Base-by-base conservation (phyloP, 768 basidiomycete species). In the Strobilomyces confusus region DNA sequence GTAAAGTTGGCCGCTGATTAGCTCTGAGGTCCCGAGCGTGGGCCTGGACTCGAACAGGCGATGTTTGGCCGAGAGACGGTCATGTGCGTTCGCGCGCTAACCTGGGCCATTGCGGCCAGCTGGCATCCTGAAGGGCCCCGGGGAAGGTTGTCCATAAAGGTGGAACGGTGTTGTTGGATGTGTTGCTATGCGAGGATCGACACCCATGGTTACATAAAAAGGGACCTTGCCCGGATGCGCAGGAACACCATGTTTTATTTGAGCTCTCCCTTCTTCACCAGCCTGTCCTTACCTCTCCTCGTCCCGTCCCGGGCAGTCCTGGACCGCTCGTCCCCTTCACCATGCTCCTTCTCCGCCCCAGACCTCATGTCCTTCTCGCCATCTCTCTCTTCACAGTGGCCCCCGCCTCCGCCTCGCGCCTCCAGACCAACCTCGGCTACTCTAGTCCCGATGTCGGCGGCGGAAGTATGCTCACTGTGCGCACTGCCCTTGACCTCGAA, bases 401-500 rank as follows among this genome's bases (percentile, higher is more conserved):
- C n/a, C n/a, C n/a, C n/a, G n/a, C 34, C 1, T 40, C 52, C 22
- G 13, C n/a, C 1, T 52, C 59, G 2, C 62, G 53, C 22, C 63
- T 67, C 33, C 54, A 46, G 23, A 63, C 69, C 9, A 62, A 58
- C 26, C 54, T 57, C 38, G 89, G 88, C 3, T 93, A 78, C 65
- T 84, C 79, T 57, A 73, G 79, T 55, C 87, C 89, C 1, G 50
- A 64, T 9, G 60, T 69, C 11, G 71, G 64, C 34, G 87, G 87
- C 6, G 92, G 92, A 0, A 77, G 75, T 54, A 80, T 86, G 80
- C 70, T 92, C 4, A 87, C 87, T 19, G 90, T 92, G 59, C 52
- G 87, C 56, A 5, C 14, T 29, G 4, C 23, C 23, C 19, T 50
- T 30, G 20, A 17, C 33, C 22, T 14, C 17, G 32, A n/a, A 44